Evolutionary conservation across 2,329 filamentous ascomycete species (phyloP).

Genomic region (Karstenula rhodostoma): DNA sequence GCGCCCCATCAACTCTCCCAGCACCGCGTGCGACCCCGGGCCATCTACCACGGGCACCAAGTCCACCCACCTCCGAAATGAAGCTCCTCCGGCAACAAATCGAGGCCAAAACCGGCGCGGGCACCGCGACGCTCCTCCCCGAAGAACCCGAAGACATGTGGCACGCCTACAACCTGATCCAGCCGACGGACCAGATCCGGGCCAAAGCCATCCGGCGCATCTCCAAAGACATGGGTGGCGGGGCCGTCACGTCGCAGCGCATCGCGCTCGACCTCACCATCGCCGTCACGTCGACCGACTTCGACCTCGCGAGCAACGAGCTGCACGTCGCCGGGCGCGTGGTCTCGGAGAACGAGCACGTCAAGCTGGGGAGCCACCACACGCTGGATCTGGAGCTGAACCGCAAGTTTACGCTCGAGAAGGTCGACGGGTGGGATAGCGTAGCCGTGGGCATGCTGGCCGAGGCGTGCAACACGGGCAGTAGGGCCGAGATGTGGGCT

Average conservation of each 20-base stretch:
- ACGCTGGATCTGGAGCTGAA: constrained; percentile 86
- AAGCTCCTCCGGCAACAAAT: constrained; percentile 72
- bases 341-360: constrained; percentile 70
- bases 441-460: constrained; percentile 80
- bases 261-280: constrained; percentile 72
- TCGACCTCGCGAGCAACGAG: constrained; percentile 72
- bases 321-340: constrained; percentile 74
- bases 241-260: constrained; percentile 68
- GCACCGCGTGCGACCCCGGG: not conserved
- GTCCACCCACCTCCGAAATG: constrained; percentile 56
- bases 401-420: constrained; percentile 87
- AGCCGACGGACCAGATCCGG: constrained; percentile 69
- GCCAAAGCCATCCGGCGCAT: constrained; percentile 73
- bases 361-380: constrained; percentile 72
- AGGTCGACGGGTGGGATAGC: constrained; percentile 85
- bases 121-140: constrained; percentile 70
- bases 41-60: not conserved
- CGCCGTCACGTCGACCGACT: constrained; percentile 71
- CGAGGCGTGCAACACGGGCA: constrained; percentile 80
- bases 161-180: constrained; percentile 79
- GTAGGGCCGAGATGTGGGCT: constrained; percentile 83
- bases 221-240: constrained; percentile 66
- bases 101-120: constrained; percentile 69
- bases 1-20: not conserved
- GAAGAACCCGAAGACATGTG: constrained; percentile 83